phyloP scores from a whole-genome alignment of 441 rosid species.

The Pelargonium cotyledonis region DNA sequence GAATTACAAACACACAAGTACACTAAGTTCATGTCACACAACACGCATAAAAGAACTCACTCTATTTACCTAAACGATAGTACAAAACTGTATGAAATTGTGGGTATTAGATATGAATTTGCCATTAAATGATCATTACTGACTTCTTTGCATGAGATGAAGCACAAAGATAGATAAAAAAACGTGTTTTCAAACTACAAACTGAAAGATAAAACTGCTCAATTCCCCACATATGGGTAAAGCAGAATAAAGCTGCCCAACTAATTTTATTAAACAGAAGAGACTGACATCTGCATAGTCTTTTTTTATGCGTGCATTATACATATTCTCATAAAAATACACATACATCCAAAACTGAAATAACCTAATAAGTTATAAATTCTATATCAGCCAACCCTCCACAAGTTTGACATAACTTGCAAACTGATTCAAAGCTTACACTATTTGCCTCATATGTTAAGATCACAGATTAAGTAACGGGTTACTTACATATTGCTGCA shows the following conservation, averaged over 20 bases:
- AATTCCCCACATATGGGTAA: neutral
- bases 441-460: neutral
- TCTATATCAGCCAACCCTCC: neutral
- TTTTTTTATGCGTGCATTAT: neutral
- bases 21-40: neutral
- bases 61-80: neutral
- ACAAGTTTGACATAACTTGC: neutral
- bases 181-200: neutral
- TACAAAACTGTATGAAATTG: neutral
- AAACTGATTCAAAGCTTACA: neutral
- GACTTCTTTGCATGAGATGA: neutral
- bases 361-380: neutral
- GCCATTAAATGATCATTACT: neutral
- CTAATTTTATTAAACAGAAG: neutral
- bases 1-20: neutral
- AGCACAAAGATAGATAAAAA: neutral
- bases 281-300: neutral
- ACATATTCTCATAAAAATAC: no score
- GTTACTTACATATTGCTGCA: slow-evolving; percentile 63
- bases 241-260: neutral
- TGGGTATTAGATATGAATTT: neutral
- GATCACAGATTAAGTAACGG: slow-evolving; percentile 6
- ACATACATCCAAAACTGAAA: neutral
- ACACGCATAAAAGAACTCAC: neutral
- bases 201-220: neutral